These are phyloP conservation scores for Candida gorgasii DNA, from an alignment of 805 yeast genomes.

Conservation along the genomic window DNA sequence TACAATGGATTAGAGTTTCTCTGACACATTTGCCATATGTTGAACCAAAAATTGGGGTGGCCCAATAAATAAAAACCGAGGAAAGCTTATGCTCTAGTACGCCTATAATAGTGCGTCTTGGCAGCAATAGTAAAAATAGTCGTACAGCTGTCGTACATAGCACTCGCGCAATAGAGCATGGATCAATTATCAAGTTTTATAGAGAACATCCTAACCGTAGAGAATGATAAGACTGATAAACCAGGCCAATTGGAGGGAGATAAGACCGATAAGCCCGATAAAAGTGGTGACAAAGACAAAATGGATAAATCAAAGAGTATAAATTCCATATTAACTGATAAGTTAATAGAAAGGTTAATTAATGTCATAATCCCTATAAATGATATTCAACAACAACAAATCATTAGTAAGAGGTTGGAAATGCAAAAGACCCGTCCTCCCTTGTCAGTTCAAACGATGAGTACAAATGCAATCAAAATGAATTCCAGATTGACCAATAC, in stretches of 20 bases:
- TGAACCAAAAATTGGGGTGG: too few relatives aligned
- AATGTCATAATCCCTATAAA: constrained; percentile 70
- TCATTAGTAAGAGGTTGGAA: constrained; percentile 54
- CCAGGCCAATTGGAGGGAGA: not conserved
- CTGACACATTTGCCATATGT: too few relatives aligned
- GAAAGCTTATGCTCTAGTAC: too few relatives aligned
- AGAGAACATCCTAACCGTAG: constrained; percentile 36
- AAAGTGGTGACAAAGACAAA: not conserved
- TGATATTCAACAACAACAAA: constrained; percentile 43
- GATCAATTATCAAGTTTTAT: constrained; percentile 39
- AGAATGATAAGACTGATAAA: constrained; percentile 14
- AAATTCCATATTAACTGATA: constrained; percentile 52
- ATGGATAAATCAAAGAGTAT: constrained; percentile 3
- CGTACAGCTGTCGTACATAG: too few relatives aligned
- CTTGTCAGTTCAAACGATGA: constrained; percentile 67
- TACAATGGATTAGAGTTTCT: too few relatives aligned
- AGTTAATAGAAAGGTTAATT: constrained; percentile 68
- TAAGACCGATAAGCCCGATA: constrained; percentile 1
- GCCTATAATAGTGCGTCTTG: too few relatives aligned
- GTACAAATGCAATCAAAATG: constrained; percentile 62
- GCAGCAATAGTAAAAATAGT: too few relatives aligned
- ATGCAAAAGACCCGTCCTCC: constrained; percentile 67
- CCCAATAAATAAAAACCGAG: too few relatives aligned
- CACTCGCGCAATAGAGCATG: too few relatives aligned
- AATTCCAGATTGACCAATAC: constrained; percentile 63